Evolutionary conservation across 345 rosid species (phyloP), one percentile per base, ranked within the genome.

Genomic region (Kandelia obovata): DNA sequence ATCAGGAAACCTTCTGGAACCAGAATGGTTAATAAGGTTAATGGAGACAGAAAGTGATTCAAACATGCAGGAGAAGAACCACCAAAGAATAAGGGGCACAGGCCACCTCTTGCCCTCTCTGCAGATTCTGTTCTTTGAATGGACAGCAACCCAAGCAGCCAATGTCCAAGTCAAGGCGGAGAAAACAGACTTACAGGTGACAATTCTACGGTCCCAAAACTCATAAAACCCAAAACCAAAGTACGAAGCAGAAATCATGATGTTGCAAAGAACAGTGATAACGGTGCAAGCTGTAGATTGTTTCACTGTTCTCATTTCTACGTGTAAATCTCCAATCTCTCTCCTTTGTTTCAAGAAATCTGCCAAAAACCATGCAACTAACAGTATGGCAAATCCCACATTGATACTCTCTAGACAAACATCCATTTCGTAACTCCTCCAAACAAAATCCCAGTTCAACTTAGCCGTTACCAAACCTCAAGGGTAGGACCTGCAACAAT

Each of bases 21-120:
- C 70, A 19, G 71, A 70, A 47, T 27, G 79, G 64, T 10, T 72
- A 21, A 82, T 6, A 23, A 79, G 28, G 61, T 71, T 67, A 62
- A 66, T n/a, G 4, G 71, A 71, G 27, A 76, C 77, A 58, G 71
- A 75, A 71, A 82, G 61, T 53, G 69, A 57, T 56, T 32, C 66
- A 25, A 73, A 53, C 31, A 79, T 53, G 62, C 75, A 77, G 69
- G 75, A 78, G 70, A 75, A 65, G 35, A 78, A 51, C 92, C 92
- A 85, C 88, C 89, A 88, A 9, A 83, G 64, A 66, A 81, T 30
- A 15, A 88, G 81, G 19, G 84, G 77, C 11, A 75, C 2, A 51
- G 92, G 90, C 90, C 88, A 82, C 15, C 43, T 68, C 17, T 71
- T 76, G 16, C 62, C 62, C 20, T 56, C 73, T 51, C 72, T 52